Conservation (phyloP, 148 eudicot genomes). For the Vaccinium myrtillus region DNA sequence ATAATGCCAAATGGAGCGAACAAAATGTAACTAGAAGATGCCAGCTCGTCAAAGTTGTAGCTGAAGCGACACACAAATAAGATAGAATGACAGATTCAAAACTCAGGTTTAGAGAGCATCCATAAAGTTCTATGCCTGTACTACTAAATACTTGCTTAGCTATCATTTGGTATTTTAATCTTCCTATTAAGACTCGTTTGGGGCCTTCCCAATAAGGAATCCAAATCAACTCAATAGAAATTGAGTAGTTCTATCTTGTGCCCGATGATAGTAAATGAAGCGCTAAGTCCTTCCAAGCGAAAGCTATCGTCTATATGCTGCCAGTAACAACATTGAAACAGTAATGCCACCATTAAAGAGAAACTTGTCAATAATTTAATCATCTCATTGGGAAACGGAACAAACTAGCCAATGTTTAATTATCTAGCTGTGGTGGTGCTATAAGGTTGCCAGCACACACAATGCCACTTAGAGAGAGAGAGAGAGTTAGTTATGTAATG, state of each 20-base stretch:
- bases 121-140: neutral
- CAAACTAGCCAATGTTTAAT: neutral
- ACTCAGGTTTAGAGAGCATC: neutral
- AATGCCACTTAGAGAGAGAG: neutral
- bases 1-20: constrained; percentile 67
- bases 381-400: neutral
- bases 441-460: neutral
- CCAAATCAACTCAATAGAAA: neutral
- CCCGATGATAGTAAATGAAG: neutral
- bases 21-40: constrained; percentile 71
- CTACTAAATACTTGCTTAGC: neutral
- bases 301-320: neutral
- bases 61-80: constrained; percentile 33
- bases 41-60: constrained; percentile 97
- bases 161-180: neutral
- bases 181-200: neutral
- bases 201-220: neutral
- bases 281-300: neutral
- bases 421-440: neutral
- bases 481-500: neutral
- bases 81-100: neutral
- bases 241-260: neutral
- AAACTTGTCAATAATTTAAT: neutral
- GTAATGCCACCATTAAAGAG: neutral
- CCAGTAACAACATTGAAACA: neutral